Conservation (phyloP, 345 rosid species). For the Alliaria petiolata region DNA sequence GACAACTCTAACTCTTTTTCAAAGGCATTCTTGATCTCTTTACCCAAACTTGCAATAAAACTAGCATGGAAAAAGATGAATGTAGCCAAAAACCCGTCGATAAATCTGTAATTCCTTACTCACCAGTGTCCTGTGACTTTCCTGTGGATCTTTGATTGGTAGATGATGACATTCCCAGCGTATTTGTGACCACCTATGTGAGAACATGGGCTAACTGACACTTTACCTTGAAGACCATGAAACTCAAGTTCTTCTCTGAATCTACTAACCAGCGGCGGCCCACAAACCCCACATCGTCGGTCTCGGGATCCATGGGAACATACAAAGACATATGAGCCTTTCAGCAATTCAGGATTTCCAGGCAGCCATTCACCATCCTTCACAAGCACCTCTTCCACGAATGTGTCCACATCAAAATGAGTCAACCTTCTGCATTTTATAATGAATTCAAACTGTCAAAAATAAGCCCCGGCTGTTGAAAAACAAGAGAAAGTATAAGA, state of each 20-base stretch:
- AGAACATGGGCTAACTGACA: conserved; percentile 94
- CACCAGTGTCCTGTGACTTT: conserved; percentile 86
- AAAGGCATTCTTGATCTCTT: not conserved
- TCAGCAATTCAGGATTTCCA: conserved; percentile 76
- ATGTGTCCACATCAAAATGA: conserved; percentile 97
- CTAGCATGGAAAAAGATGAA: not conserved
- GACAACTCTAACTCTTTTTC: not conserved
- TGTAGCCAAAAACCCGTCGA: not conserved
- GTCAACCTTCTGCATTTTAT: conserved; percentile 88
- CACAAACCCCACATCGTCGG: conserved; percentile 90
- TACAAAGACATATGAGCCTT: conserved; percentile 82
- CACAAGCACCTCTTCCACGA: conserved; percentile 96
- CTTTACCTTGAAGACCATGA: conserved; percentile 72
- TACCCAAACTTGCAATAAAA: not conserved
- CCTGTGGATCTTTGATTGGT: conserved; percentile 55
- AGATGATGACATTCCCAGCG: conserved; percentile 93
- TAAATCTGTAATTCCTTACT: conserved; percentile 12
- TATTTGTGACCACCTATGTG: conserved; percentile 95
- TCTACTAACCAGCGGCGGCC: conserved; percentile 71
- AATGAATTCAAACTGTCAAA: conserved; percentile 2
- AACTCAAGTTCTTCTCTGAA: conserved; percentile 85
- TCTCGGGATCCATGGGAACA: conserved; percentile 94
- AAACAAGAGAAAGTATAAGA: too few species aligned
- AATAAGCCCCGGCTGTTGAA: conserved; percentile 7
- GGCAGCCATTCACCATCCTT: conserved; percentile 93